Evolutionary conservation across 139 green algal genomes (phyloP), one percentile per base, ranked within the genome.

Genomic region (Deuterostichococcus epilithicus): DNA sequence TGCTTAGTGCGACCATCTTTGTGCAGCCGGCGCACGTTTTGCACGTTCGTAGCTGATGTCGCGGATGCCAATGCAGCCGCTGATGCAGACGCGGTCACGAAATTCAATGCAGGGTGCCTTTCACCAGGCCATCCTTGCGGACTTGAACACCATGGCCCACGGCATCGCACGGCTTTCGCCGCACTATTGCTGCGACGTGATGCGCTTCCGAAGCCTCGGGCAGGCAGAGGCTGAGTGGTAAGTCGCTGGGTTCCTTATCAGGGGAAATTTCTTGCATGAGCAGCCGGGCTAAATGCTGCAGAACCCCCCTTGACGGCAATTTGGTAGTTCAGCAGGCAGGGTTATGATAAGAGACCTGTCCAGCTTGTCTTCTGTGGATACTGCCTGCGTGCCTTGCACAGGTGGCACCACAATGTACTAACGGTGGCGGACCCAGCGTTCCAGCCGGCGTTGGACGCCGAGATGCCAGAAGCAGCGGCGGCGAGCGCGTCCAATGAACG

Each of bases 141-240:
- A 97, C 73, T 82, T 97, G 23, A 97, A 97, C 81, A 97, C 92
- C 32, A 89, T 97, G 86, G 92, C 81, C 22, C 89, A 97, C 70
- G 84, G 87, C 39, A 78, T 97, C n/a, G 93, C 90, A 0, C 85
- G 93, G 4, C 76, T 97, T n/a, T 92, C 86, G 0, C 87, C 88
- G 52, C 80, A 89, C 44, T 95, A 94, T 82, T 96, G 90, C 85
- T 84, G 58, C 37, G 93, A 97, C 79, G 73, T 65, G 39, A 86
- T 96, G 89, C 84, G 93, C 1, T 95, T 89, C 78, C 74, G 66
- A 39, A 90, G 72, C 35, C 73, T 97, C 5, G 92, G 92, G 32
- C 79, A 79, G 73, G 85, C 79, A 44, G 92, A 97, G 81, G 89
- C 85, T 0, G 80, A 86, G 18, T 88, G 92, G 47, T 63, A 20